A percentile compares a stretch with the other conserved stretches of the same genome.
Evolutionary conservation across 805 yeast genomes (phyloP).

Genomic region (Spathaspora arborariae): DNA sequence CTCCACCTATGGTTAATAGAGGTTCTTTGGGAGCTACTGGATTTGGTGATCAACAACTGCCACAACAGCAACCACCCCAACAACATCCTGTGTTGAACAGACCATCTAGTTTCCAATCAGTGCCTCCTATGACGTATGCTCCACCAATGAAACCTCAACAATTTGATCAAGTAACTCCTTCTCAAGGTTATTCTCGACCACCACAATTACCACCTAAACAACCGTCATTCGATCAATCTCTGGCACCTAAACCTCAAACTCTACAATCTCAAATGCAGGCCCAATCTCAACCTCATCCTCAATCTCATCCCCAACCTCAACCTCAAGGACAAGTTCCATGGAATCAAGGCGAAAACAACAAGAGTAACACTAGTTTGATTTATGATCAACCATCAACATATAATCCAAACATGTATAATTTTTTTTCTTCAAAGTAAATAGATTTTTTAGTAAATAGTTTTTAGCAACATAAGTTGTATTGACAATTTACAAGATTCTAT

Average conservation of each 20-base stretch:
- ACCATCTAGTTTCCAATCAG: background rate
- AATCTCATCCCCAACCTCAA: background rate
- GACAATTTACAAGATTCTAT: no score
- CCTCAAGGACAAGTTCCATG: background rate
- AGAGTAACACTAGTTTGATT: slow-evolving; percentile 14
- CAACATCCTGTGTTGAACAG: background rate
- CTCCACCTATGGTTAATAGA: background rate
- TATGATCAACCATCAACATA: slow-evolving; percentile 43
- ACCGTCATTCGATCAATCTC: background rate
- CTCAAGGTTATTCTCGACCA: slow-evolving; percentile 4
- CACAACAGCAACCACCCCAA: slow-evolving; percentile 1
- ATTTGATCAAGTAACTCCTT: background rate
- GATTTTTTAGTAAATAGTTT: background rate
- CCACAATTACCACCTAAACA: slow-evolving; percentile 13
- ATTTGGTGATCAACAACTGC: background rate
- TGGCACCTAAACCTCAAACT: background rate
- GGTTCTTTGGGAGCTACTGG: background rate
- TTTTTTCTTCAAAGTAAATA: slow-evolving; percentile 19
- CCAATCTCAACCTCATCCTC: background rate
- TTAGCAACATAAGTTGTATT: background rate
- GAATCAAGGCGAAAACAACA: slow-evolving; percentile 4
- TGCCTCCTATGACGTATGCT: background rate
- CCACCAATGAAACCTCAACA: background rate
- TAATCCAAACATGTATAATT: slow-evolving; percentile 44
- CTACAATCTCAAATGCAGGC: background rate